These are phyloP conservation scores for Penicillium fimorum DNA, from an alignment of 495 filamentous ascomycete genomes.

Conservation along the genomic window DNA sequence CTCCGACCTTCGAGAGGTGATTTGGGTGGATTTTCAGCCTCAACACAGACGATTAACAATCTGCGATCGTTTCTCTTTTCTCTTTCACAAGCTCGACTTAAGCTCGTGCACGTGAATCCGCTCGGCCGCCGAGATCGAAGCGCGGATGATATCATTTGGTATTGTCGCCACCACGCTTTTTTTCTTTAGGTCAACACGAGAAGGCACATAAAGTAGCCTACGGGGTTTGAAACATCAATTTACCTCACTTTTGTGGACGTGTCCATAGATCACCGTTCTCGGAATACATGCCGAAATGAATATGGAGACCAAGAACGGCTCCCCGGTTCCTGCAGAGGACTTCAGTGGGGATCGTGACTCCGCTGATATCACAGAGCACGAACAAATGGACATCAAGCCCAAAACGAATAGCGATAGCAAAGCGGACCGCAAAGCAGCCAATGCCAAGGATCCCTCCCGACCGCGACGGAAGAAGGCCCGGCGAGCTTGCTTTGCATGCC, in stretches of 20 bases:
- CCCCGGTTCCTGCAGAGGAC: constrained; percentile 45
- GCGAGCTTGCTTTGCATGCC: constrained; percentile 93
- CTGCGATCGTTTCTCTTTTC: constrained; percentile 12
- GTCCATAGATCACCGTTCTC: not conserved
- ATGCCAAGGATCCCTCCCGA: constrained; percentile 81
- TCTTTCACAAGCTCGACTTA: constrained; percentile 1
- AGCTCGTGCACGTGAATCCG: constrained; percentile 23
- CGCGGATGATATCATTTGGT: constrained; percentile 22
- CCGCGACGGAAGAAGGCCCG: constrained; percentile 94
- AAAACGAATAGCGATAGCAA: constrained; percentile 58
- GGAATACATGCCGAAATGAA: constrained; percentile 51
- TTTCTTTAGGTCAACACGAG: constrained; percentile 15
- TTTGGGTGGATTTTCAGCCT: constrained; percentile 1
- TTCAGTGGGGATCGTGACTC: constrained; percentile 50
- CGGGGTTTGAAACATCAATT: constrained; percentile 1
- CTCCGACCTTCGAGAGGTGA: not conserved
- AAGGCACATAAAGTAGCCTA: constrained; percentile 2
- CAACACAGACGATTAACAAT: not conserved
- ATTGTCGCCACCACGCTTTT: constrained; percentile 19
- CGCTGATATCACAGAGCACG: constrained; percentile 50
- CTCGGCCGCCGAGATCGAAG: constrained; percentile 20
- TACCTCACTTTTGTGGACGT: constrained; percentile 2
- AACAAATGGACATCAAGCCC: constrained; percentile 43
- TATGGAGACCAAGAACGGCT: constrained; percentile 47
- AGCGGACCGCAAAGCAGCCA: constrained; percentile 56